A percentile compares a stretch with the other conserved stretches of the same genome.
Evolutionary conservation across 2,329 filamentous ascomycete genomes (phyloP).

Genomic region (Ceratocystis alfenasii): DNA sequence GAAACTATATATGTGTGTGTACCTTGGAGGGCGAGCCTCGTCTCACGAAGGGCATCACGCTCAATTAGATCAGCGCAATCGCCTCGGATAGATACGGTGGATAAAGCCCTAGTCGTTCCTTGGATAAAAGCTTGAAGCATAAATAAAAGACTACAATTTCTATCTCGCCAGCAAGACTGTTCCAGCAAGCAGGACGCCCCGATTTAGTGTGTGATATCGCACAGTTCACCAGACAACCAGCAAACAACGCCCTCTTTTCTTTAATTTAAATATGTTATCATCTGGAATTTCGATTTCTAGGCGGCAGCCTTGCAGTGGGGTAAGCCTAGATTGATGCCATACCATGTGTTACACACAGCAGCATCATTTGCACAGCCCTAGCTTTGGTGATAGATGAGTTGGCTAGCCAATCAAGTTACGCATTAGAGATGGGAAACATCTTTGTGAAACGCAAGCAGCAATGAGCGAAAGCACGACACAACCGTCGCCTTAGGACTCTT

Average conservation of each 20-base stretch:
- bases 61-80: no score
- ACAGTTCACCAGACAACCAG: slow-evolving; percentile 2
- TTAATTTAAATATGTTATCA: neutral
- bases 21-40: neutral
- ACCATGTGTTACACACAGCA: neutral
- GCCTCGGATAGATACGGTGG: no score
- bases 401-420: neutral
- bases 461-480: neutral
- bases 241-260: neutral
- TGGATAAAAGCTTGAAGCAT: neutral
- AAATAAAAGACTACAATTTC: neutral
- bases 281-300: neutral
- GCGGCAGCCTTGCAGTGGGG: neutral
- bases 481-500: neutral
- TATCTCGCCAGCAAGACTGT: no score
- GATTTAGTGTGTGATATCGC: neutral
- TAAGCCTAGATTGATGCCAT: neutral
- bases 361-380: neutral
- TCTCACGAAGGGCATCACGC: no score
- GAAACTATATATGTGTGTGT: neutral
- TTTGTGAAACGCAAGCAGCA: neutral
- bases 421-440: neutral
- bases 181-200: neutral
- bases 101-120: no score
- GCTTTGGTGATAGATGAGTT: neutral